Percentiles rank a stretch among this genome's conserved stretches.
Evolutionary conservation across 2,329 filamentous ascomycete species (phyloP).

Genomic region (Dendrostoma leiphaemia): DNA sequence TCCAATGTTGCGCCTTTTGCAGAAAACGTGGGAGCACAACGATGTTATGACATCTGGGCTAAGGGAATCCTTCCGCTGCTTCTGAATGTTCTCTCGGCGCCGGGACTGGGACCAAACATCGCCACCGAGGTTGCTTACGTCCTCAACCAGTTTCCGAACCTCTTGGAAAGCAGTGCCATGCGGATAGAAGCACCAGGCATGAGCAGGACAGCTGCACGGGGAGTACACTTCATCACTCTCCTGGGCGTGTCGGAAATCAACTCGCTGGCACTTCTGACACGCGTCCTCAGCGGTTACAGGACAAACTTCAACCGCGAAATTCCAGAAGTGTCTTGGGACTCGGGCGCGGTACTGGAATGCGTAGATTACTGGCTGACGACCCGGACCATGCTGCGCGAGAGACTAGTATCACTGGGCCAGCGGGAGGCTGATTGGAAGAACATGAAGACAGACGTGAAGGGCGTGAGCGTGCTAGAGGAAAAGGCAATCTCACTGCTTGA

Average conservation of each 20-base stretch:
- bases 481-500: constrained; percentile 71
- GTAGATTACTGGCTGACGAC: constrained; percentile 78
- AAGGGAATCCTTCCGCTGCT: constrained; percentile 84
- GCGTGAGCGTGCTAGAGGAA: constrained; percentile 69
- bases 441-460: constrained; percentile 37
- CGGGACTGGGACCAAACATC: constrained; percentile 68
- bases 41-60: constrained; percentile 87
- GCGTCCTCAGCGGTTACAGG: constrained; percentile 67
- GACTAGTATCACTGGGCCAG: constrained; percentile 70
- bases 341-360: constrained; percentile 70
- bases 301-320: constrained; percentile 70
- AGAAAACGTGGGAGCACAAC: constrained; percentile 61
- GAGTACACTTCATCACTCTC: constrained; percentile 67
- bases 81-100: constrained; percentile 77
- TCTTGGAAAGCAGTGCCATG: constrained; percentile 70
- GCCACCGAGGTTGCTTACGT: constrained; percentile 84
- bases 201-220: constrained; percentile 47
- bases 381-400: constrained; percentile 65
- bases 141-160: constrained; percentile 81
- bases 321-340: constrained; percentile 73
- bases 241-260: constrained; percentile 75
- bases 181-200: constrained; percentile 64
- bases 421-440: constrained; percentile 66
- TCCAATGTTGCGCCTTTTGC: constrained; percentile 75
- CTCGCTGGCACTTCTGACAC: constrained; percentile 71